Base-by-base conservation (phyloP, 257 asterid species). In the Cynanchum wilfordii region DNA sequence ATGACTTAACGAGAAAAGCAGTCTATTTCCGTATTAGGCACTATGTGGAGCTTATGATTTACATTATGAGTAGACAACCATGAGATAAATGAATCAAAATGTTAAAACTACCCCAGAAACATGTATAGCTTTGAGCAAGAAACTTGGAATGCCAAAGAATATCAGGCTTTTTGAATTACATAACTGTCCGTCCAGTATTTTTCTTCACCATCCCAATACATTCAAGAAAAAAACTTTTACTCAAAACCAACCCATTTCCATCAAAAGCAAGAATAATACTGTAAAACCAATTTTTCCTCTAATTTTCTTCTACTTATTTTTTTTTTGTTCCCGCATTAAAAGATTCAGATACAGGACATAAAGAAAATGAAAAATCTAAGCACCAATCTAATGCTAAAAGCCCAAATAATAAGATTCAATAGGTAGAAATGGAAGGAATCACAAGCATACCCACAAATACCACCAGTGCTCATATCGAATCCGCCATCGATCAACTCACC, bases 401-500 rank as follows among this genome's bases (percentile, higher is more conserved):
- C 44, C 66, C 19, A 27, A 27, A 63, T n/a, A 45, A 25, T 0
- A 4, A 70, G 74, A 69, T 47, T 70, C 59, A 71, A 54, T 4
- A 3, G 9, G 45, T 55, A 75, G 5, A 67, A 45, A 19, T 4
- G 20, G 58, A 30, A 42, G 47, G 36, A 65, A 51, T 52, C 10
- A 25, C 7, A 64, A 40, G 50, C 89, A 42, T 87, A 91, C 99
- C 98, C 98, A 79, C 98, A 90, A 81, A 94, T 86, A 49, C 99
- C 96, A 76, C 91, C 92, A 30, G 95, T 91, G 50, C 87, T 87
- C 99, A 94, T 91, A 76, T 94, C 99, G 69, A 88, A 94, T 3
- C 99, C 99, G 19, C 99, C 99, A 75, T 91, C 98, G 10, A 94
- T 82, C 58, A 94, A 89, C 69, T 94, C 97, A 4, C 99, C 99